Evolutionary conservation across 2,329 filamentous ascomycete species (phyloP).

Genomic region (Penicillium brevicompactum): DNA sequence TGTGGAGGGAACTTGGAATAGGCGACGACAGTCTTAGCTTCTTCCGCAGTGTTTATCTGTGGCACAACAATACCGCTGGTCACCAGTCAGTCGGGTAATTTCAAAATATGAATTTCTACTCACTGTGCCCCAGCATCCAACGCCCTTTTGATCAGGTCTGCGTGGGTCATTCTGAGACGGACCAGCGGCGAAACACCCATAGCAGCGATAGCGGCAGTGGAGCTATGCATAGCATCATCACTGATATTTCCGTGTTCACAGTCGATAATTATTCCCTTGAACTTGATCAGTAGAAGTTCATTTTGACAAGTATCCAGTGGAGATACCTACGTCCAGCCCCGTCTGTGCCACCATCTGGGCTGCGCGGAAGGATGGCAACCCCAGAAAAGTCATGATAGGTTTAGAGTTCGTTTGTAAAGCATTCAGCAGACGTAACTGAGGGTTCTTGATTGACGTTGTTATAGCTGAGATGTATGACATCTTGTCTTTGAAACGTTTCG

Average conservation of each 20-base stretch:
- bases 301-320: background rate
- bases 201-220: conserved; percentile 24
- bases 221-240: conserved; percentile 28
- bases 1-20: conserved; percentile 31
- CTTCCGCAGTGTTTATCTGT: conserved; percentile 54
- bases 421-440: conserved; percentile 17
- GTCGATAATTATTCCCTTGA: conserved; percentile 25
- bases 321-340: conserved; percentile 19
- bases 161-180: conserved; percentile 21
- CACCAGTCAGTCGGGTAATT: background rate
- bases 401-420: conserved; percentile 14
- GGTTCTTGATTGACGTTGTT: conserved; percentile 12
- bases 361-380: conserved; percentile 21
- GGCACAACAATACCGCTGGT: conserved; percentile 41
- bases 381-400: conserved; percentile 25
- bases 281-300: background rate
- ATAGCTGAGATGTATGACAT: background rate
- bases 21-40: conserved; percentile 24
- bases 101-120: conserved; percentile 20
- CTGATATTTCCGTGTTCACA: conserved; percentile 29
- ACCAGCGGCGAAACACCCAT: conserved; percentile 28
- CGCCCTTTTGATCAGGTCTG: conserved; percentile 29
- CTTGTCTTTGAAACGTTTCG: no score
- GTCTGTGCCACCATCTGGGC: conserved; percentile 24
- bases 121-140: conserved; percentile 29